phyloP scores from a whole-genome alignment of 176 grass and related monocot genomes.

The Eremochloa ophiuroides region DNA sequence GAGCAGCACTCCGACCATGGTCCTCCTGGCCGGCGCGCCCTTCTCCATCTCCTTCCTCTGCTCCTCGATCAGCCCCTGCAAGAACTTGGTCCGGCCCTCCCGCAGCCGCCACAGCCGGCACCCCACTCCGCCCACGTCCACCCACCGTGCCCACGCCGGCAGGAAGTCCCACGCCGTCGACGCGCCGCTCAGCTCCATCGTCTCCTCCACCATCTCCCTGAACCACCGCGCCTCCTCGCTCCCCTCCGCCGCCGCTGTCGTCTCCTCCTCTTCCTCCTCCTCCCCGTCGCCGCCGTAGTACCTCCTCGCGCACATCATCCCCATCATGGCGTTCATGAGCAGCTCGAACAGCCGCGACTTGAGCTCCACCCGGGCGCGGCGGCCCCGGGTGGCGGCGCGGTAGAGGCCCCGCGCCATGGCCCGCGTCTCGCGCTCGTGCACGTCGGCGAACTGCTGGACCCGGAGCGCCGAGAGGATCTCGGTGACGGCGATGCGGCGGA shows the following conservation, averaged over 20 bases:
- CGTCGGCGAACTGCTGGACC: slow-evolving; percentile 7
- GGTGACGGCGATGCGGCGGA: slow-evolving; percentile 25
- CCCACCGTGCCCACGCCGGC: not conserved
- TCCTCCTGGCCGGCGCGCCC: not conserved
- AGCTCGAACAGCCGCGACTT: slow-evolving; percentile 12
- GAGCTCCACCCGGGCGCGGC: not conserved
- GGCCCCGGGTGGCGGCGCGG: not conserved
- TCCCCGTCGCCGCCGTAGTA: not conserved
- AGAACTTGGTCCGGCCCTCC: not conserved
- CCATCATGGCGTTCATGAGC: slow-evolving; percentile 11
- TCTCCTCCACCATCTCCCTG: slow-evolving; percentile 42
- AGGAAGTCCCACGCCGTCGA: slow-evolving; percentile 43
- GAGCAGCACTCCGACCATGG: not conserved
- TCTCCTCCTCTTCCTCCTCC: not conserved
- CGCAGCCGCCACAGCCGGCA: slow-evolving; percentile 1
- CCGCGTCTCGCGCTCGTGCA: slow-evolving; percentile 8
- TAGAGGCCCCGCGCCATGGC: slow-evolving; percentile 10
- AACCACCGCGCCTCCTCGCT: slow-evolving; percentile 36
- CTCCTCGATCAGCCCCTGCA: not conserved
- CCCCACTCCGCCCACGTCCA: not conserved
- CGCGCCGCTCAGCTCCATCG: slow-evolving; percentile 17
- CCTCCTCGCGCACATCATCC: slow-evolving; percentile 4
- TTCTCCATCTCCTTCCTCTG: slow-evolving; percentile 13
- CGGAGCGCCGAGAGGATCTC: slow-evolving; percentile 9
- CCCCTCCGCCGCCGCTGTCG: not conserved